These are phyloP conservation scores for Flaveria bidentis DNA, from an alignment of 129 eudicot genomes.

Conservation along the genomic window DNA sequence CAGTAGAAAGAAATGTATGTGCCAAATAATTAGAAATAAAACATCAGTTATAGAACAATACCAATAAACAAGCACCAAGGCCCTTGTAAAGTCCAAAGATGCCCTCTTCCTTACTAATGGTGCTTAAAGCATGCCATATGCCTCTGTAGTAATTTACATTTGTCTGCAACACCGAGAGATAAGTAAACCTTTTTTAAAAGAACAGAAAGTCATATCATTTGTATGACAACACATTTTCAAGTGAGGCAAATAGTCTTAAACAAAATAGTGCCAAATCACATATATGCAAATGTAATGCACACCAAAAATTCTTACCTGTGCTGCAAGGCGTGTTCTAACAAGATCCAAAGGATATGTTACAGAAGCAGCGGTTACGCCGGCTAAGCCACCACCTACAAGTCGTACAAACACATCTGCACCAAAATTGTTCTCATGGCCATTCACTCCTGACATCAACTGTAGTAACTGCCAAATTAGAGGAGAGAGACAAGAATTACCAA, in stretches of 20 bases:
- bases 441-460: slow-evolving; percentile 51
- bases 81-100: slow-evolving; percentile 83
- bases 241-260: background rate
- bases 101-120: slow-evolving; percentile 85
- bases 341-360: slow-evolving; percentile 86
- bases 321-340: slow-evolving; percentile 89
- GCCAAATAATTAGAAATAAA: background rate
- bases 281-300: background rate
- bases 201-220: slow-evolving; percentile 14
- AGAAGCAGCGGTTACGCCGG: slow-evolving; percentile 93
- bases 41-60: slow-evolving; percentile 32
- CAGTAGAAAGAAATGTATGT: background rate
- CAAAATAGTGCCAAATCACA: background rate
- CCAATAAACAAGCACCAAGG: slow-evolving; percentile 90
- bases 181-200: background rate
- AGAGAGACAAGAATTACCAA: slow-evolving; percentile 10
- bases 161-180: slow-evolving; percentile 52
- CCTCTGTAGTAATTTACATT: slow-evolving; percentile 79
- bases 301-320: slow-evolving; percentile 53
- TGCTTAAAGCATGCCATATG: slow-evolving; percentile 72
- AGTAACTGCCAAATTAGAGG: slow-evolving; percentile 44
- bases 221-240: slow-evolving; percentile 10
- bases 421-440: slow-evolving; percentile 49
- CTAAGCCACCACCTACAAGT: slow-evolving; percentile 80
- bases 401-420: slow-evolving; percentile 72